A percentile compares a stretch with the other conserved stretches of the same genome.
Evolutionary conservation across 495 filamentous ascomycete species (phyloP).

Genomic region (Alectoria sarmentosa): DNA sequence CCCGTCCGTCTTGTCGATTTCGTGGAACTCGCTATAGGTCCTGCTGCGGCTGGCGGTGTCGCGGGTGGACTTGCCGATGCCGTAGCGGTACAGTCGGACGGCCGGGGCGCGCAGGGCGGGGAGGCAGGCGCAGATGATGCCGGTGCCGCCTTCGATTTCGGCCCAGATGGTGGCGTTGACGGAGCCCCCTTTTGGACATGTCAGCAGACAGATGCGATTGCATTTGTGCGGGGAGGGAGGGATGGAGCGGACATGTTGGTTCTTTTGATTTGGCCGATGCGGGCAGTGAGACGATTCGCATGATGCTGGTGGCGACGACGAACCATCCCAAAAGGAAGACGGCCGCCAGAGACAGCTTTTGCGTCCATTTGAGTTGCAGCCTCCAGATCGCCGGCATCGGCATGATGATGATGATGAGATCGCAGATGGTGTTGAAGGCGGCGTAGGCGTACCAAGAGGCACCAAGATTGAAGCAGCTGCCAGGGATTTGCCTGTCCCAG

Average conservation of each 20-base stretch:
- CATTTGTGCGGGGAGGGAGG: neutral
- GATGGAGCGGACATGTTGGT: neutral
- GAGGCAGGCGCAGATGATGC: constrained; percentile 10
- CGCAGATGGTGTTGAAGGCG: constrained; percentile 35
- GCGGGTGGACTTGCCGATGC: neutral
- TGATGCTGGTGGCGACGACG: constrained; percentile 1
- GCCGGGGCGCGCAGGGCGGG: constrained; percentile 3
- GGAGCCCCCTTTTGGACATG: neutral
- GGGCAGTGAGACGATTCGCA: constrained; percentile 1
- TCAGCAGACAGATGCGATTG: neutral
- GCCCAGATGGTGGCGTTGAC: constrained; percentile 9
- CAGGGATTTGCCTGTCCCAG: neutral
- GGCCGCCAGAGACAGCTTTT: constrained; percentile 39
- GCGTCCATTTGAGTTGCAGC: constrained; percentile 37
- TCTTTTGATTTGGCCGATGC: neutral
- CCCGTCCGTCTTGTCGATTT: neutral
- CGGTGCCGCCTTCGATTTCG: constrained; percentile 8
- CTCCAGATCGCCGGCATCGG: constrained; percentile 42
- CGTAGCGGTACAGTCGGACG: neutral
- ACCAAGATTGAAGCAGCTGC: constrained; percentile 1
- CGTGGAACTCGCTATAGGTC: constrained; percentile 1
- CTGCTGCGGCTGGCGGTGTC: neutral
- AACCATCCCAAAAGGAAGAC: constrained; percentile 39
- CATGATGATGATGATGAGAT: constrained; percentile 42
- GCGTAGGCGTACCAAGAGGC: constrained; percentile 5